A percentile compares a stretch with the other conserved stretches of the same genome.
Evolutionary conservation across 352 stramenopile genomes (phyloP).

Genomic region (Pythium coloratum): DNA sequence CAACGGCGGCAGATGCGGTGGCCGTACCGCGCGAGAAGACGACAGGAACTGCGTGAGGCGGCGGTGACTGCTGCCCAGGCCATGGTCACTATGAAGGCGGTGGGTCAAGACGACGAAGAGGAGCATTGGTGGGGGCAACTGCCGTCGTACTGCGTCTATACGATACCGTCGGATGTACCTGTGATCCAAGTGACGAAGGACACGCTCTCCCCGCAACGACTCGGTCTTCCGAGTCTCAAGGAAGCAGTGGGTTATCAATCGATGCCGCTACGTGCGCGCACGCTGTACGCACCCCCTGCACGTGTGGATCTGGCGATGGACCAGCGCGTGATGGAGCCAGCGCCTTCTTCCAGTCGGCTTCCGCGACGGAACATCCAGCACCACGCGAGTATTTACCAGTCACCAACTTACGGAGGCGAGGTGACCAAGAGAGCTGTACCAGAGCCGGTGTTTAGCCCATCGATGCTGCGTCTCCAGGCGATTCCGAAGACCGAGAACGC

Average conservation of each 20-base stretch:
- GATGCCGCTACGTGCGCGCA: neutral
- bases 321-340: constrained; percentile 3
- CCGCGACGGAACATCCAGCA: neutral
- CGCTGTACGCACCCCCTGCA: neutral
- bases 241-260: neutral
- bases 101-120: neutral
- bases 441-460: neutral
- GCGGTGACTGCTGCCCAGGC: neutral
- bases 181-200: neutral
- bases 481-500: neutral
- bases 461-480: neutral
- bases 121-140: neutral
- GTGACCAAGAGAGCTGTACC: neutral
- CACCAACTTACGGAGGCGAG: neutral
- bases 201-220: neutral
- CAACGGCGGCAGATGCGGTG: constrained; percentile 43
- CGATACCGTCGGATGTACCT: neutral
- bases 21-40: constrained; percentile 34
- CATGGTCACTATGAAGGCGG: neutral
- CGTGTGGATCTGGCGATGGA: neutral
- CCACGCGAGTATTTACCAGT: neutral
- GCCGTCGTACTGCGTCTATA: constrained; percentile 12
- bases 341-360: neutral
- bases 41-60: neutral
- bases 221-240: constrained; percentile 3